Percentiles rank a stretch among this genome's conserved stretches.
These are phyloP conservation scores for Rhizopus sp. DNA, from an alignment of 371 early-diverging fungal genomes.

Conservation along the genomic window DNA sequence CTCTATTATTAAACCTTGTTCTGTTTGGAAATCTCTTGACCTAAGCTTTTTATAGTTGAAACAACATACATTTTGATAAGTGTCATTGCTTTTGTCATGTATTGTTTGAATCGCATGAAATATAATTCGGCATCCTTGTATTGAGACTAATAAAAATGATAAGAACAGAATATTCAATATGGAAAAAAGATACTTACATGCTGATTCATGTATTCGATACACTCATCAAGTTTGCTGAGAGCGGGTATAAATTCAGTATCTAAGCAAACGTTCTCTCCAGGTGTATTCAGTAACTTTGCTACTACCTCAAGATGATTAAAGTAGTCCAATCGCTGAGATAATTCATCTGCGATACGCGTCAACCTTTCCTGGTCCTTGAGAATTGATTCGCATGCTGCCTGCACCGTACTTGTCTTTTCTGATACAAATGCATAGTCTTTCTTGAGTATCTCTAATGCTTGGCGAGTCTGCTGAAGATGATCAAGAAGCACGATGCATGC, in stretches of 20 bases:
- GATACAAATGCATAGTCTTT: conserved; percentile 75
- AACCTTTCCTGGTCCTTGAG: conserved; percentile 69
- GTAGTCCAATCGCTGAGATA: conserved; percentile 66
- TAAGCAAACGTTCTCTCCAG: conserved; percentile 82
- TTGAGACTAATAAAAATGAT: conserved; percentile 40
- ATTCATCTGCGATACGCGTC: conserved; percentile 64
- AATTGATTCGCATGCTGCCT: conserved; percentile 78
- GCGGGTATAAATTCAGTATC: conserved; percentile 78
- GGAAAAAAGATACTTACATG: conserved; percentile 53
- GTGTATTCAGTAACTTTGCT: conserved; percentile 73
- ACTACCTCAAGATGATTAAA: conserved; percentile 85
- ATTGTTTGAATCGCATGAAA: conserved; percentile 87
- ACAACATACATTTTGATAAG: conserved; percentile 88
- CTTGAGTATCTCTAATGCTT: conserved; percentile 61
- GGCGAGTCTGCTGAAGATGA: conserved; percentile 54
- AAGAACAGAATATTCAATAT: background rate
- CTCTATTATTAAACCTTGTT: conserved; percentile 26
- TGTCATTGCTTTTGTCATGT: conserved; percentile 87
- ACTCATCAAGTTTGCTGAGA: conserved; percentile 75
- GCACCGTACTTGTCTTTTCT: conserved; percentile 70
- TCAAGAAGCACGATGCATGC: conserved; percentile 61
- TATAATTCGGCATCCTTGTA: conserved; percentile 89
- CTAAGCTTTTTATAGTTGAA: conserved; percentile 63
- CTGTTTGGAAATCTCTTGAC: conserved; percentile 62
- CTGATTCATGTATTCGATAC: conserved; percentile 74